Evolutionary conservation across 495 filamentous ascomycete genomes (phyloP).

Genomic region (Rhypophila decipiens): DNA sequence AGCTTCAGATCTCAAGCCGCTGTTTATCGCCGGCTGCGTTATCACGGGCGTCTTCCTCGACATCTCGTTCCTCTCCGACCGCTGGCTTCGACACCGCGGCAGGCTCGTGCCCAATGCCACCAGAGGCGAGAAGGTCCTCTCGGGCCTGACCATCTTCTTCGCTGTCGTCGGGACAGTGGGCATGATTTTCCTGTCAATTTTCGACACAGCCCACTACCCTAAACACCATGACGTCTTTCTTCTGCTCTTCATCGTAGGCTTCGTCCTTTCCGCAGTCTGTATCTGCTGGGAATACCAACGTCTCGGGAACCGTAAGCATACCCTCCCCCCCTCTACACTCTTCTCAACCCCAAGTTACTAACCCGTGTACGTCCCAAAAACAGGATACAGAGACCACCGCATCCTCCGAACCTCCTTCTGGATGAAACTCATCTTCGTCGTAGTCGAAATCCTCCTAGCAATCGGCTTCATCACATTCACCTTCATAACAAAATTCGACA

Average conservation of each 20-base stretch:
- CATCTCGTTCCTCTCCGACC: constrained; percentile 71
- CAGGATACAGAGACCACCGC: constrained; percentile 63
- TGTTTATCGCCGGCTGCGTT: constrained; percentile 77
- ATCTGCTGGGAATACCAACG: constrained; percentile 85
- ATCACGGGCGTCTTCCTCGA: constrained; percentile 82
- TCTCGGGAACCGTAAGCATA: constrained; percentile 56
- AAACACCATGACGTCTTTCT: constrained; percentile 70
- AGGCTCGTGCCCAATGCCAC: constrained; percentile 66
- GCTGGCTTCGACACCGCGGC: constrained; percentile 72
- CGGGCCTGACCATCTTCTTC: constrained; percentile 61
- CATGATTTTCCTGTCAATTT: constrained; percentile 74
- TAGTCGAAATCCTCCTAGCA: constrained; percentile 70
- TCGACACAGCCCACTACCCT: constrained; percentile 67
- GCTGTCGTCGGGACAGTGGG: constrained; percentile 71
- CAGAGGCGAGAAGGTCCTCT: constrained; percentile 60
- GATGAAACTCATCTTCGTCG: constrained; percentile 73
- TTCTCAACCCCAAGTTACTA: background rate
- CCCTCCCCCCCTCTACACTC: background rate
- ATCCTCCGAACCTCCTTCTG: constrained; percentile 72
- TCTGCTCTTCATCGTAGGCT: constrained; percentile 76
- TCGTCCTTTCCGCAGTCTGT: constrained; percentile 73
- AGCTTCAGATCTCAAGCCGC: constrained; percentile 59
- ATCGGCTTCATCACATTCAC: constrained; percentile 52
- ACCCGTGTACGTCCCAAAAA: constrained; percentile 4
- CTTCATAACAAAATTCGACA: constrained; percentile 39